These are phyloP conservation scores for Uronychia setigera DNA, from an alignment of 73 alveolate species.

Conservation along the genomic window DNA sequence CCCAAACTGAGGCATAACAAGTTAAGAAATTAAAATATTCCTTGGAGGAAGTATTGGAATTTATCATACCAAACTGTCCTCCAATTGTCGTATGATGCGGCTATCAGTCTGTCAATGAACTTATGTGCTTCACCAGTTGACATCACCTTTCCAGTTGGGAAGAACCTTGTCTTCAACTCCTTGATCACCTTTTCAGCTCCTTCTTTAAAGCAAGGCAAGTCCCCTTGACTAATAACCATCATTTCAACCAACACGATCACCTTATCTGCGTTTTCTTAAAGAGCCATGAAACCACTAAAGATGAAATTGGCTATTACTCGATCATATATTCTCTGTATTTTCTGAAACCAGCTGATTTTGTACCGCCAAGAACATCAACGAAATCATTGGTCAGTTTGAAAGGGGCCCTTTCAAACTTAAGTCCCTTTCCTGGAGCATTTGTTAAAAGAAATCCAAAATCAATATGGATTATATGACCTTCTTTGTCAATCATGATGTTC, in stretches of 20 bases:
- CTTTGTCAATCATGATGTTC: constrained; percentile 92
- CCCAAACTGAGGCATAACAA: neutral
- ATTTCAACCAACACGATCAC: constrained; percentile 91
- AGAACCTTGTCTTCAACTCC: constrained; percentile 55
- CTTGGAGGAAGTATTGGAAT: constrained; percentile 85
- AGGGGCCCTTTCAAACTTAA: constrained; percentile 97
- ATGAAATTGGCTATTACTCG: neutral
- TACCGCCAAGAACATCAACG: constrained; percentile 96
- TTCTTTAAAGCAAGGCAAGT: constrained; percentile 65
- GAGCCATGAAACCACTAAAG: constrained; percentile 76
- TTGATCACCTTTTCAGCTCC: constrained; percentile 54
- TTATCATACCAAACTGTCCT: constrained; percentile 86
- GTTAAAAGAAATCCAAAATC: constrained; percentile 96
- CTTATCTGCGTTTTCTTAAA: constrained; percentile 90
- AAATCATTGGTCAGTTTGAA: constrained; percentile 95
- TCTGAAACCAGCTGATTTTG: constrained; percentile 39
- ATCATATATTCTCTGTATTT: constrained; percentile 51
- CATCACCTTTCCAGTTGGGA: constrained; percentile 54
- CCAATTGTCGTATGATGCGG: constrained; percentile 89
- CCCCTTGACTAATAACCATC: constrained; percentile 92
- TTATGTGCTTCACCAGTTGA: constrained; percentile 44
- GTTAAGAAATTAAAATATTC: constrained; percentile 74
- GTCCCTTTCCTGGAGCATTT: constrained; percentile 96
- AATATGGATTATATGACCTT: constrained; percentile 94
- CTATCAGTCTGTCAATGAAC: constrained; percentile 67